Evolutionary conservation across 441 rosid genomes (phyloP), one percentile per base, ranked within the genome.

Genomic region (Gossypium lobatum): DNA sequence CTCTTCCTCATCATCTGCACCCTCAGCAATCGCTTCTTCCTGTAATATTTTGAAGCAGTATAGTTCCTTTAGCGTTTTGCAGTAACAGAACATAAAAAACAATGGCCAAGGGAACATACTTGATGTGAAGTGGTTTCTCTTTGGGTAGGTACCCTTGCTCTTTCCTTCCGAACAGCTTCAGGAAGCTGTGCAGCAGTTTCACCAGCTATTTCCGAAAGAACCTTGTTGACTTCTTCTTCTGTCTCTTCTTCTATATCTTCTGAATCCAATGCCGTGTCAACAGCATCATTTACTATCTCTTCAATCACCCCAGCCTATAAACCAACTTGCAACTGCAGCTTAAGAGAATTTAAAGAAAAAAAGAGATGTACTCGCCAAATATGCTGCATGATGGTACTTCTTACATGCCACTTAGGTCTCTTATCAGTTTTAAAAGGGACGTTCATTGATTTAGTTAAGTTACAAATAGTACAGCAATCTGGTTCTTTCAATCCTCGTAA

Each of bases 201-300:
- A 16, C 85, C 83, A 5, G 87, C 85, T 78, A 81, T 71, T 77
- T 83, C 85, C 6, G 85, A 69, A 71, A 84, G 78, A 73, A 84
- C 83, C 76, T 82, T 80, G 61, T 81, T 85, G 45, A 81, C 80
- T 78, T 84, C 82, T 73, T 78, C 87, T 16, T 84, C 85, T 11
- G 76, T 82, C 71, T 81, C 85, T 64, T 81, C 87, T 75, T 84
- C 87, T 13, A 81, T 68, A 63, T 81, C 87, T 72, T 84, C 87
- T 0, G 83, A 71, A 73, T 84, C 87, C 48, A 84, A 72, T 64
- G 83, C 83, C 1, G 82, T 73, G 79, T 80, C 83, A 57, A 84
- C 50, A 16, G 82, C 31, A 3, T 84, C 83, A 0, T 69, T 84
- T 63, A 81, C 83, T n/a, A 82, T 72, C 71, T 81, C 87, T 76